Base-by-base conservation (phyloP, 352 stramenopile genomes). In the Phytophthora crassamura region DNA sequence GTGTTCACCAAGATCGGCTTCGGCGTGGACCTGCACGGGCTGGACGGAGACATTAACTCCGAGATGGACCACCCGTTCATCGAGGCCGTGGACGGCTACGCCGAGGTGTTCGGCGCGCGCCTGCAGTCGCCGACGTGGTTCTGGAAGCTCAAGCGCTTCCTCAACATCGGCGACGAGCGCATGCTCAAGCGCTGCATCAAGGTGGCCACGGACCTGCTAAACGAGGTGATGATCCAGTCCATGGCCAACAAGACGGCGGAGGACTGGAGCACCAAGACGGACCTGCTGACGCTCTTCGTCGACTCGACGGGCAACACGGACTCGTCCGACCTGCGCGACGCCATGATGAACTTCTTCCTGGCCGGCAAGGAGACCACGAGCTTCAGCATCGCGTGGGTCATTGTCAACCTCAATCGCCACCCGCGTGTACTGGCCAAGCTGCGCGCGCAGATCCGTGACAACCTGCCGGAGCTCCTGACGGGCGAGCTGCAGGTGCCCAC, bases 1-100 rank as follows among this genome's bases (percentile, higher is more conserved):
- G 78, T 89, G 32, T 93, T 95, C 60, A 79, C 75, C 15, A 83
- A 88, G 42, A 83, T 93, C 32, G 83, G 80, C 16, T 93, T 95
- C 59, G 84, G 84, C 32, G 75, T 89, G 42, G 74, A 91, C 28
- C 59, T 92, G n/a, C 50, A 79, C 16, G 70, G 74, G 4, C 56
- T 91, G 16, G 61, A 75, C 15, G 54, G 57, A 15, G 63, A 73
- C 30, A 18, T 71, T 22, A 69, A 73, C 50, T 53, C 64, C 1
- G 63, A 71, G 36, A 84, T 73, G 52, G 70, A 82, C 51, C 62
- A 77, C 49, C 53, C 64, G 42, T 80, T 91, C 55, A 73, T 86
- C 4, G 55, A 80, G 10, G 78, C 85, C 1, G 79, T 94, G 18
- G 75, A 76, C 38, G 64, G 53, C 6, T 69, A 74, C 15, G 80